Conservation (phyloP, 139 green algal species). For the Haematococcus lacustris region DNA sequence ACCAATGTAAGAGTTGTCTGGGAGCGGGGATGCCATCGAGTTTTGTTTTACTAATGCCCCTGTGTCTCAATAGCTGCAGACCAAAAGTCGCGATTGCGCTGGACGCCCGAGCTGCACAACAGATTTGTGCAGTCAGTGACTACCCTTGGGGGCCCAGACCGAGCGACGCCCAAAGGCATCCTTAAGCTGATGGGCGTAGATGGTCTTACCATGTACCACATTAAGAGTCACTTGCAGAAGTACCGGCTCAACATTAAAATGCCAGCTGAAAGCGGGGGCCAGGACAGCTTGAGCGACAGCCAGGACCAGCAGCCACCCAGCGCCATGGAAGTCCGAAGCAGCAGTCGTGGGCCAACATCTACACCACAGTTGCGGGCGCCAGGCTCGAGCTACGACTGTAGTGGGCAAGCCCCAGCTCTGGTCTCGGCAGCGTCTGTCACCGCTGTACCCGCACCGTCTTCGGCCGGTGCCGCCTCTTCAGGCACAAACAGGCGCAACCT, state of each 20-base stretch:
- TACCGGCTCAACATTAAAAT: constrained; percentile 80
- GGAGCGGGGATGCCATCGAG: too few species aligned
- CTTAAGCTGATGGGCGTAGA: constrained; percentile 56
- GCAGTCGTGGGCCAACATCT: not conserved
- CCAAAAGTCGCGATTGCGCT: constrained; percentile 54
- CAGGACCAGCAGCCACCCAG: constrained; percentile 5
- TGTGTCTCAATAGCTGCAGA: too few species aligned
- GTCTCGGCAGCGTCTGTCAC: too few species aligned
- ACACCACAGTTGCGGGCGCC: not conserved
- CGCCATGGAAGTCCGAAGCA: not conserved
- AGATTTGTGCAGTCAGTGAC: constrained; percentile 37
- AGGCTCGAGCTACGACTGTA: too few species aligned
- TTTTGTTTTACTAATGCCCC: too few species aligned
- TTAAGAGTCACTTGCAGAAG: constrained; percentile 89
- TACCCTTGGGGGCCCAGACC: constrained; percentile 44
- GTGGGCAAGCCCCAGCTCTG: too few species aligned
- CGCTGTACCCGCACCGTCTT: too few species aligned
- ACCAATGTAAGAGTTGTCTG: too few species aligned
- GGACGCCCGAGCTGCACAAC: constrained; percentile 58
- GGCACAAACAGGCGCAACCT: too few species aligned
- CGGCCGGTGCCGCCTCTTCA: too few species aligned
- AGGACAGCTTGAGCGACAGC: constrained; percentile 3
- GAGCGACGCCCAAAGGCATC: constrained; percentile 62
- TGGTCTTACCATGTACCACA: constrained; percentile 84
- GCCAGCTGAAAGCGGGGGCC: constrained; percentile 26